Conservation (phyloP, 2,329 filamentous ascomycete genomes). For the Hypoxylon sp. region DNA sequence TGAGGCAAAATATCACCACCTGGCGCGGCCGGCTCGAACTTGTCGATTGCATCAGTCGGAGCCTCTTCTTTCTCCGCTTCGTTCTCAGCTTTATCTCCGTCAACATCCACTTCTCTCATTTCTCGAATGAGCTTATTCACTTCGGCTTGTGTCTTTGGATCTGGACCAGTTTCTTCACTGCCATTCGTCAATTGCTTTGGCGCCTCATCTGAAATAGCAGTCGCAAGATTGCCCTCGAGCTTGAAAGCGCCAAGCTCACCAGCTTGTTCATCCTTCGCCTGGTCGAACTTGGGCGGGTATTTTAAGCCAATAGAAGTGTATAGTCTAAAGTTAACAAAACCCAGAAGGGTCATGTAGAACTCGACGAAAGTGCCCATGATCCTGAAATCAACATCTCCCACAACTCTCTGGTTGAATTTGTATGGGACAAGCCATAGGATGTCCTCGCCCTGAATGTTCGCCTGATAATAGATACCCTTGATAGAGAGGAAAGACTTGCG, state of each 20-base stretch:
- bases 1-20: conserved; percentile 90
- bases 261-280: conserved; percentile 86
- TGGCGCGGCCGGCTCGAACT: conserved; percentile 86
- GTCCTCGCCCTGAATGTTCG: conserved; percentile 96
- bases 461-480: conserved; percentile 99
- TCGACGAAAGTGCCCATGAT: conserved; percentile 99
- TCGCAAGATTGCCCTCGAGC: conserved; percentile 80
- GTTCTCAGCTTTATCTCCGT: conserved; percentile 59
- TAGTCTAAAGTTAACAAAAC: conserved; percentile 95
- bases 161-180: conserved; percentile 67
- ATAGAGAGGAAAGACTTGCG: conserved; percentile 98
- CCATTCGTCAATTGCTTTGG: conserved; percentile 68
- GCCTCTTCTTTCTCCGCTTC: conserved; percentile 61
- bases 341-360: conserved; percentile 96
- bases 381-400: conserved; percentile 95
- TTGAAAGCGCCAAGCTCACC: conserved; percentile 93
- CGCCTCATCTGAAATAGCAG: conserved; percentile 64
- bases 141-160: conserved; percentile 74
- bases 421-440: conserved; percentile 98
- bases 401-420: conserved; percentile 95
- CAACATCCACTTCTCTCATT: conserved; percentile 70
- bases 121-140: conserved; percentile 79
- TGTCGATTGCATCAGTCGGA: conserved; percentile 81
- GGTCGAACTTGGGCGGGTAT: conserved; percentile 95
- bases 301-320: conserved; percentile 93